Base-by-base conservation (phyloP, 768 basidiomycete species). In the Leucogyrophana mollusca region DNA sequence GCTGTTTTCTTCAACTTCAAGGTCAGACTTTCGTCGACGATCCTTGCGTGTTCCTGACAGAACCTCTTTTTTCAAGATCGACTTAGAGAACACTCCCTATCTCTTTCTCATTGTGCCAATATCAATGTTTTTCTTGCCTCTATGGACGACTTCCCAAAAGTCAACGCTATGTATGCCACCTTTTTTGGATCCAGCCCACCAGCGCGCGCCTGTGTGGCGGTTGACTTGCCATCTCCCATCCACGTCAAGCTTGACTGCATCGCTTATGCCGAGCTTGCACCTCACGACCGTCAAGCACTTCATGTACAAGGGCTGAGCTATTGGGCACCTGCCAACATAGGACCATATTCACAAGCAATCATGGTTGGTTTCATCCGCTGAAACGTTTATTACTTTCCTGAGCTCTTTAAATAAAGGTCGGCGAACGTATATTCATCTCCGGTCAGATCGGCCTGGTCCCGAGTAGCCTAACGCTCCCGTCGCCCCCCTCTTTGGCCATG, bases 301-400 rank as follows among this genome's bases (percentile, higher is more conserved):
- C 96, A 99, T 60, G 96, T 99, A 2, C 96, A 98, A 66, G 79
- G 94, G 8, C 59, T 97, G 51, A 97, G 95, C 65, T 97, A 98
- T 60, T 99, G 96, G 96, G 96, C 94, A 21, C 94, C 96, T 10
- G 96, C 96, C 9, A 99, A 98, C 62, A 98, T 99, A 45, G 96
- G 96, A 0, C 96, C 96, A 4, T 99, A 99, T 65, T 96, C 93
- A 4, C 96, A 99, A 67, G 88, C 92, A 2, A 80, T 97, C 53
- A 73, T 76, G 42, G 95, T 94, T 43, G 56, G 82, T 68, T 43
- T 34, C 40, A 52, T 34, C 27, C 6, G 27, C 27, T 47, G 25
- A 23, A 30, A 30, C 22, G 22, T 13, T 8, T 9, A 24, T 22
- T 14, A 18, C 20, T 13, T 38, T n/a, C 39, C 40, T 9, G 32